A percentile compares a stretch with the other conserved stretches of the same genome.
These are phyloP conservation scores for Pichia sp. DNA, from an alignment of 1,139 yeast genomes.

Conservation along the genomic window DNA sequence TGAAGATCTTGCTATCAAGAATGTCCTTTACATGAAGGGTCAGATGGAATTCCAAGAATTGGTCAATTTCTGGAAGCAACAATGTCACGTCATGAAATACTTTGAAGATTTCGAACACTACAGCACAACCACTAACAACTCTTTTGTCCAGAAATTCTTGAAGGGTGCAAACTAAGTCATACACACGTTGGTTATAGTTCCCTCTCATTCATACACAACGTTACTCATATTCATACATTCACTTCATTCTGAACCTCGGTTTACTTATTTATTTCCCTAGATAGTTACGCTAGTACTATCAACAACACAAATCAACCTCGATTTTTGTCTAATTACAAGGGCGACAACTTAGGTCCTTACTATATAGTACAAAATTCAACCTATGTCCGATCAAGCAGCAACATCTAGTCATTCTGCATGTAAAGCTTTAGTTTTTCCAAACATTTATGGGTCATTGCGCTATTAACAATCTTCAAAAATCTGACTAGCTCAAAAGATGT, in stretches of 20 bases:
- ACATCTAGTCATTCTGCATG: constrained; percentile 3
- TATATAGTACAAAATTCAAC: too few relatives aligned
- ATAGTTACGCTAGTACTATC: background rate
- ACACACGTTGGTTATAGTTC: too few relatives aligned
- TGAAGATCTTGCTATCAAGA: constrained; percentile 54
- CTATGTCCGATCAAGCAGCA: too few relatives aligned
- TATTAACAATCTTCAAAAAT: constrained; percentile 39
- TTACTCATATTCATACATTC: background rate
- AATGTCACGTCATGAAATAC: constrained; percentile 76
- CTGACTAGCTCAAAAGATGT: constrained; percentile 42
- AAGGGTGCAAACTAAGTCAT: constrained; percentile 41
- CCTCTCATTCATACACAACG: too few relatives aligned
- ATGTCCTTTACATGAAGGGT: constrained; percentile 70
- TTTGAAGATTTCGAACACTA: constrained; percentile 61
- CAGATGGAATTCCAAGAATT: constrained; percentile 90
- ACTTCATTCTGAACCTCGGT: too few relatives aligned
- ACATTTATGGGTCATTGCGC: constrained; percentile 20
- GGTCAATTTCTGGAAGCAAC: constrained; percentile 88
- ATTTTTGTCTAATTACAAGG: too few relatives aligned
- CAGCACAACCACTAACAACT: constrained; percentile 41
- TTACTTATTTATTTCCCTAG: constrained; percentile 2
- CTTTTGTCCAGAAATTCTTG: constrained; percentile 66
- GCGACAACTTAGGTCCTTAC: too few relatives aligned
- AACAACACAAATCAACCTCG: too few relatives aligned
- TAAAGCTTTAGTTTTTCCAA: constrained; percentile 16